Evolutionary conservation across 2,329 filamentous ascomycete genomes (phyloP), one percentile per base, ranked within the genome.

Genomic region (Talaromyces islandicus): DNA sequence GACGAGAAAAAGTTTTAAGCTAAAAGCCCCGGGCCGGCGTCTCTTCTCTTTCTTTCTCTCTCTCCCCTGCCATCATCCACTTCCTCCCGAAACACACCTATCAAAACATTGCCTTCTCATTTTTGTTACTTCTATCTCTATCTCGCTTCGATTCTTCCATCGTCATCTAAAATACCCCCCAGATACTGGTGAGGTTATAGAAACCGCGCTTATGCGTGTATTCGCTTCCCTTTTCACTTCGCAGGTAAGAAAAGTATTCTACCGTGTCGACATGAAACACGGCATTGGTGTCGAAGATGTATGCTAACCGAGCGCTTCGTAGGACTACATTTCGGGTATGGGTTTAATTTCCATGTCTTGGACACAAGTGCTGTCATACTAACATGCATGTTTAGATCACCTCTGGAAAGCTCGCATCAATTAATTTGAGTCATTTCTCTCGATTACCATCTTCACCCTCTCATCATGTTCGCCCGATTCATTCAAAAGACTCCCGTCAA

Each of bases 181-280:
- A 59, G 30, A 57, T 38, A 74, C 74, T 75, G 71, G 66, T 70
- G 69, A 63, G 65, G 66, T 67, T 67, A 73, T 54, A 61, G 59
- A 71, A 73, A 66, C 82, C 82, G 88, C 86, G 83, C 87, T 88
- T 88, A 92, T 92, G 89, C 89, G 87, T 88, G 88, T 88, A 83
- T 87, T 88, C 84, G 83, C 85, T 80, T 91, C 89, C 78, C 84
- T 88, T 78, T 92, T 91, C 83, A 92, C 89, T 81, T 92, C 89
- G 80, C 89, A 92, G 86, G 89, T 91, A 88, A 64, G 50, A 30
- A 9, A 56, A 17, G 53, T 1, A 11, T 24, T 24, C 21, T 19
- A 58, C 4, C 35, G 32, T 24, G 11, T 25, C 30, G 9, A 55
- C 24, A 7, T 7, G 19, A 3, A 7, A 12, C 10, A 46, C 48